These are phyloP conservation scores for Fagopyrum homotropicum DNA, from an alignment of 148 eudicot species.

Conservation along the genomic window DNA sequence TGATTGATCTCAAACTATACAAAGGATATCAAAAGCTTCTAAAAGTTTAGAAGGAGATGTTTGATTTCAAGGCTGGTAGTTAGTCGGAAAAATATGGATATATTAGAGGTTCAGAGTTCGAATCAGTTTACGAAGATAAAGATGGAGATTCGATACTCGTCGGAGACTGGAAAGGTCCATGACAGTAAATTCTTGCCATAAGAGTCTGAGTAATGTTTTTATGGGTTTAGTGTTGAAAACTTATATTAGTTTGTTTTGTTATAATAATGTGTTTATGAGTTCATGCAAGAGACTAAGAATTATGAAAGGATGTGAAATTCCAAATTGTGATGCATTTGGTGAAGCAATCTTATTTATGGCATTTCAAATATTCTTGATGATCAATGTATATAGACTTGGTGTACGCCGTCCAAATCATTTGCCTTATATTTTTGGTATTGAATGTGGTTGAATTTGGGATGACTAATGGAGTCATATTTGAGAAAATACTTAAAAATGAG, in stretches of 20 bases:
- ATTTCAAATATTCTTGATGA: neutral
- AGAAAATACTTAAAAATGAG: neutral
- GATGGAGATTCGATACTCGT: constrained; percentile 70
- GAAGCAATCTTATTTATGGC: neutral
- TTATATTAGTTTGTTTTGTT: neutral
- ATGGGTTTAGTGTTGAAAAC: neutral
- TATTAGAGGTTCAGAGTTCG: neutral
- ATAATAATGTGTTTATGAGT: constrained; percentile 42
- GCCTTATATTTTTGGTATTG: too few relatives aligned
- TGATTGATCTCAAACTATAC: constrained; percentile 49
- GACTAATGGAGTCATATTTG: neutral
- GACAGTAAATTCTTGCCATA: constrained; percentile 30
- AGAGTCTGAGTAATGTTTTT: neutral
- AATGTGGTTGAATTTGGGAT: too few relatives aligned
- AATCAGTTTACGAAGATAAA: constrained; percentile 61
- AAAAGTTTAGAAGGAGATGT: constrained; percentile 49
- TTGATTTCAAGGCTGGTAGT: constrained; percentile 43
- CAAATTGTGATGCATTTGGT: neutral
- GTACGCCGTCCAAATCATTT: neutral
- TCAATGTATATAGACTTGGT: neutral
- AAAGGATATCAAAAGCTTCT: constrained; percentile 42
- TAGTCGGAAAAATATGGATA: constrained; percentile 61
- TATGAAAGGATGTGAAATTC: constrained; percentile 38
- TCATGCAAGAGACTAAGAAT: constrained; percentile 61
- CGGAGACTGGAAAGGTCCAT: constrained; percentile 49